phyloP scores from a whole-genome alignment of 2,329 filamentous ascomycete genomes.

The Ophiostoma himal-ulmi region DNA sequence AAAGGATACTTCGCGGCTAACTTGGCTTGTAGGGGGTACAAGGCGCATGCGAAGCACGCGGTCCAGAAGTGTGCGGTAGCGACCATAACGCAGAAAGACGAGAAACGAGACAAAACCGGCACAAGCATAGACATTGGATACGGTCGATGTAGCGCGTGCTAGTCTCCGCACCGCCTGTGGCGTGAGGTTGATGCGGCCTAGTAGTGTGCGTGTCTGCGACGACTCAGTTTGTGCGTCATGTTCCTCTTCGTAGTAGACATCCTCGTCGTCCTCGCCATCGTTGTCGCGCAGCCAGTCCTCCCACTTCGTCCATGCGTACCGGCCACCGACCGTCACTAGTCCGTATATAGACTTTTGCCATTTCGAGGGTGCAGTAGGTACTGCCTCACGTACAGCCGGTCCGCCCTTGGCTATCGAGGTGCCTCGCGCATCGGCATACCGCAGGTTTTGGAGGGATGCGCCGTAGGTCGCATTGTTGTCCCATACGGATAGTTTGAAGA shows the following conservation, averaged over 20 bases:
- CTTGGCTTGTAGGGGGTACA: conserved; percentile 75
- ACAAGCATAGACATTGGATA: conserved; percentile 70
- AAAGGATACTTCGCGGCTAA: conserved; percentile 88
- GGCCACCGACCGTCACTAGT: conserved; percentile 75
- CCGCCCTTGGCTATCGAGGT: background rate
- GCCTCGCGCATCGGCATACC: conserved; percentile 75
- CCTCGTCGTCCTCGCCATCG: conserved; percentile 40
- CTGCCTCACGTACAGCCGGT: conserved; percentile 39
- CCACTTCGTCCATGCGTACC: conserved; percentile 89
- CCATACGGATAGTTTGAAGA: conserved; percentile 97
- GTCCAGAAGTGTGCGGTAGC: conserved; percentile 86
- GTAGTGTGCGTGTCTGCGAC: background rate
- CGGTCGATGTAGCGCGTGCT: conserved; percentile 61
- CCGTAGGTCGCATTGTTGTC: conserved; percentile 94
- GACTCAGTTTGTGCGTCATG: background rate
- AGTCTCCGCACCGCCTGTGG: conserved; percentile 45
- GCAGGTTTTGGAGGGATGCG: conserved; percentile 83
- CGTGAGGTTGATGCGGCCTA: conserved; percentile 29
- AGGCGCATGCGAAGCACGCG: conserved; percentile 77
- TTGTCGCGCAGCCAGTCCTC: conserved; percentile 75
- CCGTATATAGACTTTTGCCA: conserved; percentile 84
- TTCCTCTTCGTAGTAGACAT: background rate
- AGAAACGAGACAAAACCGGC: conserved; percentile 82
- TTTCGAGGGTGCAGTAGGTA: conserved; percentile 64
- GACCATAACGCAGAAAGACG: conserved; percentile 82